phyloP scores from a whole-genome alignment of 108 stramenopile genomes.

The Conticribra weissflogii region DNA sequence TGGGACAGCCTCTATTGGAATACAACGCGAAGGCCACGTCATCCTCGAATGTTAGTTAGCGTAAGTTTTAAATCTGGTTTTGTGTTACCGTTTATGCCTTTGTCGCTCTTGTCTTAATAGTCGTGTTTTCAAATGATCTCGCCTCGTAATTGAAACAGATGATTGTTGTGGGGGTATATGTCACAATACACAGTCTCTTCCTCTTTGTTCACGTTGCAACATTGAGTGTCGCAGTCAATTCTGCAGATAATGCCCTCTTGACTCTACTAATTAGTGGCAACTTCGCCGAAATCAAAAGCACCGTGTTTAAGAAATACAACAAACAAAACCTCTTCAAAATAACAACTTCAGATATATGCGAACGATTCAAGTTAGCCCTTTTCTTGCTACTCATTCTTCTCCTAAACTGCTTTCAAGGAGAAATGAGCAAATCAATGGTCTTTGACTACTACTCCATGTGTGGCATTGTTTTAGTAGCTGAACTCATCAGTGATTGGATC shows the following conservation, averaged over 20 bases:
- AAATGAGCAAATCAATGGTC: slow-evolving; percentile 68
- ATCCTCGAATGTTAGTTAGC: slow-evolving; percentile 68
- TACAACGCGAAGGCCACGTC: slow-evolving; percentile 76
- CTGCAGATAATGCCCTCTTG: slow-evolving; percentile 79
- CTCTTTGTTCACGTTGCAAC: slow-evolving; percentile 85
- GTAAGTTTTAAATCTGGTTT: too few relatives aligned
- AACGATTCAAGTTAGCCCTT: slow-evolving; percentile 87
- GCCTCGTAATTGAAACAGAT: slow-evolving; percentile 13
- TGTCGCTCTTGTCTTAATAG: slow-evolving; percentile 1
- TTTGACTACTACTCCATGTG: slow-evolving; percentile 74
- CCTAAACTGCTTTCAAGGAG: slow-evolving; percentile 84
- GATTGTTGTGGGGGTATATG: slow-evolving; percentile 80
- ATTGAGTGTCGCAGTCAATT: slow-evolving; percentile 92
- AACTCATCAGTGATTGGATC: slow-evolving; percentile 94
- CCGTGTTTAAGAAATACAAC: slow-evolving; percentile 99
- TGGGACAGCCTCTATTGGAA: slow-evolving; percentile 94
- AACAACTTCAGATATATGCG: slow-evolving; percentile 86
- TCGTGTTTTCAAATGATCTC: not conserved
- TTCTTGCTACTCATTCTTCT: slow-evolving; percentile 77
- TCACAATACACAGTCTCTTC: slow-evolving; percentile 72
- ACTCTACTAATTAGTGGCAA: slow-evolving; percentile 95
- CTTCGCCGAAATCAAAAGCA: slow-evolving; percentile 97
- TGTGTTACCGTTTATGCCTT: too few relatives aligned
- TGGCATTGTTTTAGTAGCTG: slow-evolving; percentile 80
- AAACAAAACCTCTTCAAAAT: slow-evolving; percentile 96